Evolutionary conservation across 164 flowering plant genomes (phyloP).

Genomic region (Liquidambar formosana): DNA sequence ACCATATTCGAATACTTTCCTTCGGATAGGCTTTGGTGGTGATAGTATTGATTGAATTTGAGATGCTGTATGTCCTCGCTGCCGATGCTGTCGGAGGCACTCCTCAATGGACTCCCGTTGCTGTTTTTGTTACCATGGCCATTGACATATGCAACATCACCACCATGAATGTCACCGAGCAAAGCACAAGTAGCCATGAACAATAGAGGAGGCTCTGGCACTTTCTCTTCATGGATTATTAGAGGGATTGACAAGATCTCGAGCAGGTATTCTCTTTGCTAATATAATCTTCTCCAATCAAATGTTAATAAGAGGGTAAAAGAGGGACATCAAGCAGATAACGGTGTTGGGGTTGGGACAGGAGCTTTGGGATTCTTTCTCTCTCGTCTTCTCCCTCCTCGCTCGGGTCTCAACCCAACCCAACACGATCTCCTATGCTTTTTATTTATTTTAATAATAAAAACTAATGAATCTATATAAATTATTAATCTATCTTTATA

Average conservation of each 20-base stretch:
- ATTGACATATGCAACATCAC: slow-evolving; percentile 7
- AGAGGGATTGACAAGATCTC: no score
- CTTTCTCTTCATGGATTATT: background rate
- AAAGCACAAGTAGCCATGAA: slow-evolving; percentile 43
- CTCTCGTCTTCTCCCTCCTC: no score
- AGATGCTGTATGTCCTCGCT: background rate
- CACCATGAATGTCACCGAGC: slow-evolving; percentile 13
- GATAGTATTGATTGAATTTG: background rate
- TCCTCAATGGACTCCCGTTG: slow-evolving; percentile 14
- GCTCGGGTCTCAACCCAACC: slow-evolving; percentile 12
- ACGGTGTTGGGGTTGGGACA: slow-evolving; percentile 49
- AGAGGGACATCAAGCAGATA: slow-evolving; percentile 44
- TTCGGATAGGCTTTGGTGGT: background rate
- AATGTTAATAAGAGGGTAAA: background rate
- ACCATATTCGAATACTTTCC: slow-evolving; percentile 60
- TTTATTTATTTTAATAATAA: no score
- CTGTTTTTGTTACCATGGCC: slow-evolving; percentile 10
- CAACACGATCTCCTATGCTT: slow-evolving; percentile 22
- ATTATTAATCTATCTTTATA: no score
- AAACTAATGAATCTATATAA: no score
- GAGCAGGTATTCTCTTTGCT: no score
- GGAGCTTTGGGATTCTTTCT: slow-evolving; percentile 38
- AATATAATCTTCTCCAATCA: no score
- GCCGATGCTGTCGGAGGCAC: slow-evolving; percentile 14
- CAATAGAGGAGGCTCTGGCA: background rate